Conservation (phyloP, 2,329 filamentous ascomycete genomes). For the Apiospora phragmitis region DNA sequence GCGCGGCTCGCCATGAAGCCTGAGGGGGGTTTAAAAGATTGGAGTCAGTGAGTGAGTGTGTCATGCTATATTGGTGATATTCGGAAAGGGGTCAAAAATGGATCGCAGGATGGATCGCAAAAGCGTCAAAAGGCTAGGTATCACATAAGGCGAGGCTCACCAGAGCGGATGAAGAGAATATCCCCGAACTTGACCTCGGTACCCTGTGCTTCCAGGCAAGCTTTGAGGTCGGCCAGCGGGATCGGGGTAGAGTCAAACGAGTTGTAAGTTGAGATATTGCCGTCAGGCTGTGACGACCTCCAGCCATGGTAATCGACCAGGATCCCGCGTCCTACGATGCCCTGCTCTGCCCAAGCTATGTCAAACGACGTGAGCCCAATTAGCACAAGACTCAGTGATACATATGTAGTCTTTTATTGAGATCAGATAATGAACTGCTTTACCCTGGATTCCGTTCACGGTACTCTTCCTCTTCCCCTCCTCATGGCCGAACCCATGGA, state of each 20-base stretch:
- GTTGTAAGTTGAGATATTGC: slow-evolving; percentile 16
- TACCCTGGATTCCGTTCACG: slow-evolving; percentile 32
- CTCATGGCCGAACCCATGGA: slow-evolving; percentile 32
- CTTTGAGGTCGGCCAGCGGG: slow-evolving; percentile 41
- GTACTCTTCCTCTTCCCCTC: slow-evolving; percentile 30
- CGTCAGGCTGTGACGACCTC: slow-evolving; percentile 44
- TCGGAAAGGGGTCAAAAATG: too few species aligned
- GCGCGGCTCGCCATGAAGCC: slow-evolving; percentile 26
- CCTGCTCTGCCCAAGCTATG: slow-evolving; percentile 45
- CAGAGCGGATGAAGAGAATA: slow-evolving; percentile 19
- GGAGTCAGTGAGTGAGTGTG: slow-evolving; percentile 19
- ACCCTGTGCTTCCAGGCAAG: slow-evolving; percentile 45
- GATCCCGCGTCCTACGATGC: slow-evolving; percentile 12
- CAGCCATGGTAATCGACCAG: slow-evolving; percentile 11
- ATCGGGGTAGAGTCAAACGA: slow-evolving; percentile 33
- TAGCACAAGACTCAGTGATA: background rate
- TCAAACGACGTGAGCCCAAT: background rate
- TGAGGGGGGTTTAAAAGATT: slow-evolving; percentile 31
- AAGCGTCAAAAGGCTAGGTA: too few species aligned
- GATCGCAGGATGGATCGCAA: too few species aligned
- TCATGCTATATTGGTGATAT: background rate
- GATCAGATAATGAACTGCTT: slow-evolving; percentile 27
- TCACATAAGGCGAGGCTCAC: background rate
- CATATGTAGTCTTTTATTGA: slow-evolving; percentile 25
- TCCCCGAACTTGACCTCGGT: slow-evolving; percentile 27